Percentiles rank a stretch among this genome's conserved stretches.
phyloP scores from a whole-genome alignment of 768 basidiomycete species.

The Xerocomellus intermedius region DNA sequence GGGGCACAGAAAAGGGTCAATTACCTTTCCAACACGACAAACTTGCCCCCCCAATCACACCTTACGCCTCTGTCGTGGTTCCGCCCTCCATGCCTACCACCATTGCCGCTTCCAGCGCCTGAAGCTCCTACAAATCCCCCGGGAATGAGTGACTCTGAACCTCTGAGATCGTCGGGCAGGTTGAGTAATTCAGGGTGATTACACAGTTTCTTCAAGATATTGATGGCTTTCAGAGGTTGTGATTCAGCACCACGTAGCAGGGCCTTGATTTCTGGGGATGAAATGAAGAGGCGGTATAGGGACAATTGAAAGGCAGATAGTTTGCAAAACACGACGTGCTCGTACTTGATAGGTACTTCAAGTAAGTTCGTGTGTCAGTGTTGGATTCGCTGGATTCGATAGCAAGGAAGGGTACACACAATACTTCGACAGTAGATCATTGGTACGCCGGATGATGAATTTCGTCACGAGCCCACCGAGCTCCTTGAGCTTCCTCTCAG shows the following conservation, averaged over 20 bases:
- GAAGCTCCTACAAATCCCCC: slow-evolving; percentile 69
- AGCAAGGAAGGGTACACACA: slow-evolving; percentile 47
- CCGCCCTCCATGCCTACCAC: slow-evolving; percentile 41
- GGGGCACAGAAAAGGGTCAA: slow-evolving; percentile 4
- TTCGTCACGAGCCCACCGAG: slow-evolving; percentile 83
- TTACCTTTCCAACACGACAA: slow-evolving; percentile 88
- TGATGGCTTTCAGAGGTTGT: slow-evolving; percentile 95
- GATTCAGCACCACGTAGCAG: slow-evolving; percentile 83
- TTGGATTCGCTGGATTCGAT: background rate
- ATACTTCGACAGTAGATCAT: slow-evolving; percentile 93
- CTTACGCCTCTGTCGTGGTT: slow-evolving; percentile 49
- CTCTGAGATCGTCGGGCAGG: slow-evolving; percentile 78
- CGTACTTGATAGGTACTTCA: slow-evolving; percentile 97
- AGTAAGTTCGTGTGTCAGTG: slow-evolving; percentile 9
- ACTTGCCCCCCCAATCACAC: slow-evolving; percentile 89
- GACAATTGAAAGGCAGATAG: slow-evolving; percentile 81
- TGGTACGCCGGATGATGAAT: slow-evolving; percentile 93
- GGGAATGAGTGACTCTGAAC: slow-evolving; percentile 79
- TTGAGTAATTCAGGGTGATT: slow-evolving; percentile 92
- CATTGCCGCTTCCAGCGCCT: slow-evolving; percentile 10
- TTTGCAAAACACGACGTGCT: slow-evolving; percentile 93
- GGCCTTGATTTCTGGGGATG: slow-evolving; percentile 89
- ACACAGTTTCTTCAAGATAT: slow-evolving; percentile 91
- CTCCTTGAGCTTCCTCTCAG: slow-evolving; percentile 90
- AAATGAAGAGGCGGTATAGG: slow-evolving; percentile 87